These are phyloP conservation scores for Malassezia globosa DNA, from an alignment of 1,284 basidiomycete species.

Conservation along the genomic window DNA sequence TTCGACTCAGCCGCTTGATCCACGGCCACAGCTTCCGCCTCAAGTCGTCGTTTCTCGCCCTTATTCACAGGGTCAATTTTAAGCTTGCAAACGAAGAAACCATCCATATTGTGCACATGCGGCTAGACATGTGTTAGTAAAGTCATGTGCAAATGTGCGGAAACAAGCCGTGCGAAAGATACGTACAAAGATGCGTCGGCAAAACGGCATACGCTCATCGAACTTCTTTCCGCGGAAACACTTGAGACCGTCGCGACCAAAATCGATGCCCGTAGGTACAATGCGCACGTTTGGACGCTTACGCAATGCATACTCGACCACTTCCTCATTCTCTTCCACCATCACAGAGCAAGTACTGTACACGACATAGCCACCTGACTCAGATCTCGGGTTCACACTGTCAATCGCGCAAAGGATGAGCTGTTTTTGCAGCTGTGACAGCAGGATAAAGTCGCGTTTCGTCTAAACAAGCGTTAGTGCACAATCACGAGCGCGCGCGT, in stretches of 20 bases:
- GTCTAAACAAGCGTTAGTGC: no score
- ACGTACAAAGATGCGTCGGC: slow-evolving; percentile 38
- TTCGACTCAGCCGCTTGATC: background rate
- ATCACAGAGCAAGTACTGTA: slow-evolving; percentile 99
- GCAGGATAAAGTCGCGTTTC: slow-evolving; percentile 74
- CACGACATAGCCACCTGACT: slow-evolving; percentile 85
- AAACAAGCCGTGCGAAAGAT: slow-evolving; percentile 6
- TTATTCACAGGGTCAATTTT: slow-evolving; percentile 55
- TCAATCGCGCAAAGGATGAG: slow-evolving; percentile 96
- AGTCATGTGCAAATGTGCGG: background rate
- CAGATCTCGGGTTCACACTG: slow-evolving; percentile 75
- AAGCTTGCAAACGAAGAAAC: slow-evolving; percentile 97
- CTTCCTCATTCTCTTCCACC: slow-evolving; percentile 94
- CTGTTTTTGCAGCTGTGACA: slow-evolving; percentile 96
- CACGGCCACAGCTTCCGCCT: background rate
- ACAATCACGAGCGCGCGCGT: no score
- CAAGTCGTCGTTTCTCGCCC: slow-evolving; percentile 11
- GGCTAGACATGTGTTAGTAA: no score
- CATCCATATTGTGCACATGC: slow-evolving; percentile 64
- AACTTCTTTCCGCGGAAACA: slow-evolving; percentile 80
- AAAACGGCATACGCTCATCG: slow-evolving; percentile 58
- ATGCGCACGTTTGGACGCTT: slow-evolving; percentile 92
- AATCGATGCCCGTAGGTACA: slow-evolving; percentile 82
- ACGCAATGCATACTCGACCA: slow-evolving; percentile 93
- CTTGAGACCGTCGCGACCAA: slow-evolving; percentile 84